A percentile compares a stretch with the other conserved stretches of the same genome.
These are phyloP conservation scores for Aspergillus hancockii DNA, from an alignment of 495 filamentous ascomycete species.

Conservation along the genomic window DNA sequence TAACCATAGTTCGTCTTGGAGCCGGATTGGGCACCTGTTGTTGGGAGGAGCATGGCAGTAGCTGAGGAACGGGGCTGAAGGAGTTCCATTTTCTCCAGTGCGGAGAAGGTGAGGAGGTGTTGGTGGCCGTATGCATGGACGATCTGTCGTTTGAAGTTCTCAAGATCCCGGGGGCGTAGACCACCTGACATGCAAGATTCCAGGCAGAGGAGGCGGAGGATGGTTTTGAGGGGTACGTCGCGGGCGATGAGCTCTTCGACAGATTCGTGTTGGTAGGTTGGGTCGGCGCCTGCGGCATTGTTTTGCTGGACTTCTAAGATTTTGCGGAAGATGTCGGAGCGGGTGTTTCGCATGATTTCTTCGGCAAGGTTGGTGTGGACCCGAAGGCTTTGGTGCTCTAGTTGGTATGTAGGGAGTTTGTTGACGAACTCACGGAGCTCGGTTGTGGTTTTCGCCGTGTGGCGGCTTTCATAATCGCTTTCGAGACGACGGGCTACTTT, in stretches of 20 bases:
- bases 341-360: slow-evolving; percentile 90
- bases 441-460: slow-evolving; percentile 80
- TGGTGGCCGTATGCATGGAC: slow-evolving; percentile 94
- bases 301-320: slow-evolving; percentile 94
- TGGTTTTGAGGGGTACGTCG: slow-evolving; percentile 70
- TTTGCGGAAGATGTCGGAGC: slow-evolving; percentile 83
- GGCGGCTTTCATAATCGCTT: slow-evolving; percentile 85
- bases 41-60: slow-evolving; percentile 68
- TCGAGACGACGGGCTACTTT: slow-evolving; percentile 87
- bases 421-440: slow-evolving; percentile 92
- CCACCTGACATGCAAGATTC: slow-evolving; percentile 90
- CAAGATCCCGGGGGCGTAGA: slow-evolving; percentile 81
- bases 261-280: slow-evolving; percentile 80
- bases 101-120: slow-evolving; percentile 84
- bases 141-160: slow-evolving; percentile 83
- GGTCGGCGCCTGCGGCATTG: slow-evolving; percentile 86
- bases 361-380: slow-evolving; percentile 90
- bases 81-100: slow-evolving; percentile 86
- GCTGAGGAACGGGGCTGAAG: slow-evolving; percentile 71
- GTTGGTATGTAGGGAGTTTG: slow-evolving; percentile 87
- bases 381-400: slow-evolving; percentile 88
- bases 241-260: slow-evolving; percentile 94
- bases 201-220: slow-evolving; percentile 84
- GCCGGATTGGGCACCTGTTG: slow-evolving; percentile 54
- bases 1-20: slow-evolving; percentile 88